A percentile compares a stretch with the other conserved stretches of the same genome.
Evolutionary conservation across 2,329 filamentous ascomycete genomes (phyloP).

Genomic region (Elsinoe arachidis): DNA sequence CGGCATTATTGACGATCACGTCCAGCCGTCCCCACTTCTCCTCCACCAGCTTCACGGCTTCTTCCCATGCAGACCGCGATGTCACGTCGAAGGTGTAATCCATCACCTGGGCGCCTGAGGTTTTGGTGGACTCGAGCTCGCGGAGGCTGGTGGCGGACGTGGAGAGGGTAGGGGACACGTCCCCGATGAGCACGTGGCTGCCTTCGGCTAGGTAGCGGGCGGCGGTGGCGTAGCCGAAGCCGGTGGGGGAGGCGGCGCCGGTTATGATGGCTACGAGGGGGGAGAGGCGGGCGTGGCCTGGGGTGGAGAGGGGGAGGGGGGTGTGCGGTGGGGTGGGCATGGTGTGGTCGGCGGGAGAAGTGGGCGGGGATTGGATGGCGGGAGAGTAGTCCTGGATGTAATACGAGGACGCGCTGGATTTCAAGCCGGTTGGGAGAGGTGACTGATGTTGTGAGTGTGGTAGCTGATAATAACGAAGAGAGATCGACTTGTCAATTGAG

Average conservation of each 20-base stretch:
- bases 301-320: constrained; percentile 8
- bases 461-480: background rate
- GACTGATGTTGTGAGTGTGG: background rate
- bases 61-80: constrained; percentile 45
- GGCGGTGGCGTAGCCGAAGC: constrained; percentile 56
- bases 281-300: constrained; percentile 27
- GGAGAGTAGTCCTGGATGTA: no score
- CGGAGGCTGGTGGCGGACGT: constrained; percentile 37
- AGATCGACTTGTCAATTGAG: no score
- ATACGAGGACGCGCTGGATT: no score
- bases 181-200: constrained; percentile 52
- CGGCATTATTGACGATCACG: constrained; percentile 54
- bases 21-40: constrained; percentile 46
- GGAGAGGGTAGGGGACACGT: constrained; percentile 47
- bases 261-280: constrained; percentile 52
- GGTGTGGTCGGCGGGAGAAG: background rate
- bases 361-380: background rate
- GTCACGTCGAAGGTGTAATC: constrained; percentile 39
- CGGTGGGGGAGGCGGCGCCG: constrained; percentile 45
- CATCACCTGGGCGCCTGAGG: constrained; percentile 26
- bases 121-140: constrained; percentile 23
- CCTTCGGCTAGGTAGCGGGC: constrained; percentile 53
- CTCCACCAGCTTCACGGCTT: constrained; percentile 38
- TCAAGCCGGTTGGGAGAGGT: no score
- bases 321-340: background rate